phyloP scores from a whole-genome alignment of 2,329 filamentous ascomycete genomes.

The Paracoccidioides brasiliensis region DNA sequence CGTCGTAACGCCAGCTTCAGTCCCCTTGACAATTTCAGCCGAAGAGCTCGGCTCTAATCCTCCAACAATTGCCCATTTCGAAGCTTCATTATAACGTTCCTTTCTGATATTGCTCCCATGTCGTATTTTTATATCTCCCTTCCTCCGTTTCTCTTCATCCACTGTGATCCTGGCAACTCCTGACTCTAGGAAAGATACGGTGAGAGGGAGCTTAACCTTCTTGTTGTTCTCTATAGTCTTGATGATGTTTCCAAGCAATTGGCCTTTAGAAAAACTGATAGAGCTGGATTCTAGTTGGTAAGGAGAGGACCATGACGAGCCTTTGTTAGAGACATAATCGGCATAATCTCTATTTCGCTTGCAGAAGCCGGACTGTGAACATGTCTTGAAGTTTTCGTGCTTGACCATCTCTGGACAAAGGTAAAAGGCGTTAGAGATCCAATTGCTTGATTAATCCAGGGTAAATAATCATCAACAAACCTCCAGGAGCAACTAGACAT shows the following conservation, averaged over 20 bases:
- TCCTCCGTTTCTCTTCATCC: conserved; percentile 81
- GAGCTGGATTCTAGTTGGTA: conserved; percentile 64
- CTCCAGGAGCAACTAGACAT: conserved; percentile 49
- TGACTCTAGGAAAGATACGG: conserved; percentile 77
- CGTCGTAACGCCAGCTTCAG: conserved; percentile 53
- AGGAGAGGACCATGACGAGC: conserved; percentile 61
- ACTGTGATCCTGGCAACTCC: conserved; percentile 77
- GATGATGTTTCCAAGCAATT: conserved; percentile 65
- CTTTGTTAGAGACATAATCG: conserved; percentile 55
- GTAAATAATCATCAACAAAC: conserved; percentile 34
- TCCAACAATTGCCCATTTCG: conserved; percentile 74
- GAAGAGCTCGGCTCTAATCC: conserved; percentile 59
- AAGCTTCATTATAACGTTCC: conserved; percentile 86
- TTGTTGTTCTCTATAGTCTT: conserved; percentile 61
- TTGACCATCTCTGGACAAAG: conserved; percentile 60
- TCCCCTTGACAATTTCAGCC: conserved; percentile 54
- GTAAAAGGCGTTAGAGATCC: not conserved
- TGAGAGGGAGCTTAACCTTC: conserved; percentile 64
- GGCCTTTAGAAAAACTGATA: conserved; percentile 62
- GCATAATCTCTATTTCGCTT: conserved; percentile 86
- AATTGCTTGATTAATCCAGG: not conserved
- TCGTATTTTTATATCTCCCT: conserved; percentile 76
- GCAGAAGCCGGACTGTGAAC: conserved; percentile 91
- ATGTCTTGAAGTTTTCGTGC: conserved; percentile 94
- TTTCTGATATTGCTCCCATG: conserved; percentile 76